phyloP scores from a whole-genome alignment of 495 filamentous ascomycete genomes.

The Bathelium albidoporum region DNA sequence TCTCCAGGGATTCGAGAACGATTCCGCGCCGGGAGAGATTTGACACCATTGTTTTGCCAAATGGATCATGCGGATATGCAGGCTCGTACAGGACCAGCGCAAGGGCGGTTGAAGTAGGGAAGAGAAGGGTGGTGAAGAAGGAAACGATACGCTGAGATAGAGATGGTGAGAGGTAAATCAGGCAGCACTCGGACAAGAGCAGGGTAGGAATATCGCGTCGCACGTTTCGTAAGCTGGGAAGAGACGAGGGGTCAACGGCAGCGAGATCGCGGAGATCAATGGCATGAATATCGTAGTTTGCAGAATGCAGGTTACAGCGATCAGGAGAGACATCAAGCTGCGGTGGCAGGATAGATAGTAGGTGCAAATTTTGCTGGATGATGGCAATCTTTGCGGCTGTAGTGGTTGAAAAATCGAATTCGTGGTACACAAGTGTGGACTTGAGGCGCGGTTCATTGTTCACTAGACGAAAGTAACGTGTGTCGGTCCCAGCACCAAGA shows the following conservation, averaged over 20 bases:
- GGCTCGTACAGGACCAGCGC: slow-evolving; percentile 82
- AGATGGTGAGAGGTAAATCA: slow-evolving; percentile 66
- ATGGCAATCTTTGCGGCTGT: slow-evolving; percentile 51
- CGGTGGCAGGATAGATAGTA: background rate
- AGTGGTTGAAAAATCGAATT: slow-evolving; percentile 80
- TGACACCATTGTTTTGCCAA: slow-evolving; percentile 79
- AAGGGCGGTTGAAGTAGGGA: slow-evolving; percentile 36
- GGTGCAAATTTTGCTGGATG: slow-evolving; percentile 28
- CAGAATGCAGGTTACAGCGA: slow-evolving; percentile 9
- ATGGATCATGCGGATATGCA: slow-evolving; percentile 68
- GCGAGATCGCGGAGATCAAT: slow-evolving; percentile 64
- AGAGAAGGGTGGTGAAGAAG: slow-evolving; percentile 51
- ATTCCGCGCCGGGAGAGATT: slow-evolving; percentile 84
- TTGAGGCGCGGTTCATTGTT: slow-evolving; percentile 20
- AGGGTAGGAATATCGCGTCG: slow-evolving; percentile 57
- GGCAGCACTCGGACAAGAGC: slow-evolving; percentile 84
- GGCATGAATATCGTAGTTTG: slow-evolving; percentile 63
- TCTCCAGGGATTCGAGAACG: slow-evolving; percentile 67
- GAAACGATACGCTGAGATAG: slow-evolving; percentile 54
- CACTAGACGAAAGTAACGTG: slow-evolving; percentile 65
- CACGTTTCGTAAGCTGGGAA: slow-evolving; percentile 35
- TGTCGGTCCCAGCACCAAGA: slow-evolving; percentile 89
- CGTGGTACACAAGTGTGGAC: slow-evolving; percentile 62
- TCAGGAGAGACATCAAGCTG: slow-evolving; percentile 24
- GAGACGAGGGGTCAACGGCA: slow-evolving; percentile 16